phyloP scores from a whole-genome alignment of 257 asterid species.

The Nicotiana undulata region DNA sequence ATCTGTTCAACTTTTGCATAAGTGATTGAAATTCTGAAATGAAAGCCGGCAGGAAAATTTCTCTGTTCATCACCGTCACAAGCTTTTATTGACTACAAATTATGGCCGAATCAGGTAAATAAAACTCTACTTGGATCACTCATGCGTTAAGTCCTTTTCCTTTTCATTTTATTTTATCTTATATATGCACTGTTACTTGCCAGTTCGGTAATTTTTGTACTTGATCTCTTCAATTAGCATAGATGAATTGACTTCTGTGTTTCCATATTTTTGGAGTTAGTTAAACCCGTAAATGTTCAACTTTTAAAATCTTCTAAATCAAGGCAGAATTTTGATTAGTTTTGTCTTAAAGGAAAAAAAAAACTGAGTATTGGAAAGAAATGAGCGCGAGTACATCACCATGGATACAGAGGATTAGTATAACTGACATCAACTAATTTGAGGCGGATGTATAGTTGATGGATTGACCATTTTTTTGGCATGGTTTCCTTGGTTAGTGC shows the following conservation, averaged over 20 bases:
- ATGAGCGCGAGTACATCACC: background rate
- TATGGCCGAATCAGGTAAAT: slow-evolving; percentile 5
- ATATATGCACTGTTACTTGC: background rate
- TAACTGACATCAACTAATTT: background rate
- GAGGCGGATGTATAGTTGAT: background rate
- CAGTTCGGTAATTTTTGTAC: background rate
- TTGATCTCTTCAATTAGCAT: background rate
- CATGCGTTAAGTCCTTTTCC: background rate
- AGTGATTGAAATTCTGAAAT: background rate
- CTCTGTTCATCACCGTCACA: background rate
- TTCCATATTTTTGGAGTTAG: background rate
- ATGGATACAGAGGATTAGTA: background rate
- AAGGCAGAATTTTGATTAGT: background rate
- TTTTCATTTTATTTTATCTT: background rate
- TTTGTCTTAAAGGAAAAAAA: background rate
- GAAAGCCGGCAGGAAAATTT: background rate
- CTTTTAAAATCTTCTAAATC: background rate
- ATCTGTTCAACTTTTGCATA: background rate
- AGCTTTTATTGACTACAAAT: background rate
- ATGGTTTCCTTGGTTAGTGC: background rate
- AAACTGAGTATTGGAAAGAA: background rate
- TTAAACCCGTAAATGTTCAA: background rate
- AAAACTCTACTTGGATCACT: background rate
- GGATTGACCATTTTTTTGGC: background rate
- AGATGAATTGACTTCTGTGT: background rate